Percentiles rank a stretch among this genome's conserved stretches.
Evolutionary conservation across 2,329 filamentous ascomycete genomes (phyloP).

Genomic region (Xylariales sp.): DNA sequence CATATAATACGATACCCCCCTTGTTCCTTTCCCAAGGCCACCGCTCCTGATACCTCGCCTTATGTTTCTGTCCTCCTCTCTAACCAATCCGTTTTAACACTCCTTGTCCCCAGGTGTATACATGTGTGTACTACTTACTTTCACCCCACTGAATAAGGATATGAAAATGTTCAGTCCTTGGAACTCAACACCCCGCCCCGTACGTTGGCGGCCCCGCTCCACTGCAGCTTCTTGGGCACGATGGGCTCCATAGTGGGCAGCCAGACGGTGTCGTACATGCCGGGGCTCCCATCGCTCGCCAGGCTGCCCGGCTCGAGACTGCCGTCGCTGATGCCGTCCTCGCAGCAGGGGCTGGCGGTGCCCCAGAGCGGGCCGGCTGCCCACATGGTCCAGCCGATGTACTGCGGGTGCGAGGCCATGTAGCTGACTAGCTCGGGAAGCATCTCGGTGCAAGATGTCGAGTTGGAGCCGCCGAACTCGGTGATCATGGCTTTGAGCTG

Average conservation of each 20-base stretch:
- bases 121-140: too few relatives aligned
- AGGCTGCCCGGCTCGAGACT: conserved; percentile 42
- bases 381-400: conserved; percentile 49
- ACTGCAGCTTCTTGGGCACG: conserved; percentile 34
- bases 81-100: too few relatives aligned
- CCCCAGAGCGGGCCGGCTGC: conserved; percentile 47
- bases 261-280: conserved; percentile 43
- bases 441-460: conserved; percentile 34
- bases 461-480: conserved; percentile 43
- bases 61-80: too few relatives aligned
- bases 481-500: conserved; percentile 43
- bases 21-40: too few relatives aligned
- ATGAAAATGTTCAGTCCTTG: too few relatives aligned
- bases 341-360: conserved; percentile 34
- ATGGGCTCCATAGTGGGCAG: conserved; percentile 36
- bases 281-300: conserved; percentile 34
- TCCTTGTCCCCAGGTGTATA: too few relatives aligned
- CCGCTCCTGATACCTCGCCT: too few relatives aligned
- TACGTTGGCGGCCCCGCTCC: conserved; percentile 26
- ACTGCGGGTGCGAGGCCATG: conserved; percentile 40
- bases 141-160: too few relatives aligned
- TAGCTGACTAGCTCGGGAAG: conserved; percentile 38
- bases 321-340: conserved; percentile 33
- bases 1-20: too few relatives aligned
- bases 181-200: neutral